These are phyloP conservation scores for Scheffersomyces parashehatae DNA, from an alignment of 1,139 yeast genomes.

Conservation along the genomic window DNA sequence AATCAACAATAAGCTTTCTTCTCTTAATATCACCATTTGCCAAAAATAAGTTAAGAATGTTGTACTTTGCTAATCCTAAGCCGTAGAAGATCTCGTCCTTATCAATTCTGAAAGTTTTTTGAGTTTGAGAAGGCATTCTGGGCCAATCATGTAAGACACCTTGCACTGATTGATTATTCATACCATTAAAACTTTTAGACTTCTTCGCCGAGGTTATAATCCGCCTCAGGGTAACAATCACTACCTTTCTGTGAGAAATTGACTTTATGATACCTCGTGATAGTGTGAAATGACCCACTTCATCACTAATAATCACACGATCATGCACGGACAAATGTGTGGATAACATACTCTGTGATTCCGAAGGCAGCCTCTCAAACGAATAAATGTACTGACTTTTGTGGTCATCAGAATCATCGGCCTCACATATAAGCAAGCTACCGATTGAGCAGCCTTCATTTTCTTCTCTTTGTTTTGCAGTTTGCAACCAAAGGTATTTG, in stretches of 20 bases:
- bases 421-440: conserved; percentile 37
- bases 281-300: conserved; percentile 72
- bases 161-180: conserved; percentile 48
- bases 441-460: conserved; percentile 62
- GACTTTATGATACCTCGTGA: conserved; percentile 59
- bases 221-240: conserved; percentile 51
- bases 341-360: conserved; percentile 17
- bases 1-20: conserved; percentile 64
- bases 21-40: conserved; percentile 54
- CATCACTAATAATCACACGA: conserved; percentile 74
- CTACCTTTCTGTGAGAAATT: conserved; percentile 37
- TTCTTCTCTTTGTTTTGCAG: conserved; percentile 61
- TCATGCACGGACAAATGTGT: conserved; percentile 53
- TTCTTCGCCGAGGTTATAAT: conserved; percentile 48
- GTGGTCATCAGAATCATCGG: conserved; percentile 22
- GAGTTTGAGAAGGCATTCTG: conserved; percentile 2
- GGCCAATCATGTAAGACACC: conserved; percentile 39
- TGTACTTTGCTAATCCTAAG: conserved; percentile 74
- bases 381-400: conserved; percentile 44
- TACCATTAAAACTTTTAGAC: conserved; percentile 40
- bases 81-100: conserved; percentile 78
- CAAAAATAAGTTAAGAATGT: conserved; percentile 65
- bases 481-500: conserved; percentile 68
- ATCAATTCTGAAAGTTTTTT: conserved; percentile 62
- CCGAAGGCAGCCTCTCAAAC: conserved; percentile 33